Percentiles rank a stretch among this genome's conserved stretches.
These are phyloP conservation scores for Adansonia digitata DNA, from an alignment of 345 rosid species.

Conservation along the genomic window DNA sequence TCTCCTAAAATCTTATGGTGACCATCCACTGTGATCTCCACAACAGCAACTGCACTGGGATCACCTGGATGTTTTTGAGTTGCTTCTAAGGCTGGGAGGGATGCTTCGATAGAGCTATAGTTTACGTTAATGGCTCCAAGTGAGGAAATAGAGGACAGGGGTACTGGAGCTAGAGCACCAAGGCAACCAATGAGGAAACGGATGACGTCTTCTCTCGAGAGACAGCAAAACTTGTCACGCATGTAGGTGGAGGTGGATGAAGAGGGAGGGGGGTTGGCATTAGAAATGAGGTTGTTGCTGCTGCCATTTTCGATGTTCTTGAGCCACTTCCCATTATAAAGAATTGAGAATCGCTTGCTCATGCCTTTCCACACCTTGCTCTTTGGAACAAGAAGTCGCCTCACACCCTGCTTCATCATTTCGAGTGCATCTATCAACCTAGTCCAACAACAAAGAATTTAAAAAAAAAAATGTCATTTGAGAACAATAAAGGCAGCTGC, in stretches of 20 bases:
- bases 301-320: conserved; percentile 69
- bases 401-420: conserved; percentile 98
- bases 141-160: conserved; percentile 71
- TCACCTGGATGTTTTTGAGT: conserved; percentile 49
- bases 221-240: conserved; percentile 84
- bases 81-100: conserved; percentile 65
- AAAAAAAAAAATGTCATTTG: conserved; percentile 17
- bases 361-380: conserved; percentile 80
- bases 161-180: conserved; percentile 94
- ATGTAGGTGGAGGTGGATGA: conserved; percentile 44
- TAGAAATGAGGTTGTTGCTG: conserved; percentile 41
- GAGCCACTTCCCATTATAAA: conserved; percentile 66
- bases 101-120: conserved; percentile 60
- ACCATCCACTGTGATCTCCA: conserved; percentile 59
- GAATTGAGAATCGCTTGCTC: conserved; percentile 92
- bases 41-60: conserved; percentile 72
- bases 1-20: conserved; percentile 76
- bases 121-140: conserved; percentile 66
- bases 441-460: conserved; percentile 18
- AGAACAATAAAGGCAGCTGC: not conserved
- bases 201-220: conserved; percentile 86
- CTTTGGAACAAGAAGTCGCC: conserved; percentile 82
- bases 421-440: conserved; percentile 94
- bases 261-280: conserved; percentile 49
- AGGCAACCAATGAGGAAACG: conserved; percentile 94